These are phyloP conservation scores for Dictyostelium brefeldianum DNA, from an alignment of 78 protist genomes.

Conservation along the genomic window DNA sequence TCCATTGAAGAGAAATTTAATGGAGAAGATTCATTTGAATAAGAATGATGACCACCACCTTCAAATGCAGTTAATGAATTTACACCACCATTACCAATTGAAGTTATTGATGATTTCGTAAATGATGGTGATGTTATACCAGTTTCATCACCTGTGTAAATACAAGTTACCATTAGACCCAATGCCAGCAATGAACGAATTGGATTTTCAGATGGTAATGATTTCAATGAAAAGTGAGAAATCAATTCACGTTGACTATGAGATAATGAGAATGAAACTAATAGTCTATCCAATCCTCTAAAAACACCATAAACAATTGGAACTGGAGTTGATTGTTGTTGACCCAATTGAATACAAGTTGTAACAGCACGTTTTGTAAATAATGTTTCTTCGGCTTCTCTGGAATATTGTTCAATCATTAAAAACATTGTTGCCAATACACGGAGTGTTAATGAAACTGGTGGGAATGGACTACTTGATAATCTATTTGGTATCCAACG, in stretches of 20 bases:
- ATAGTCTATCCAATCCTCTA: constrained; percentile 65
- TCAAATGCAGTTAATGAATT: constrained; percentile 39
- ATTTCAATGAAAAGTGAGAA: constrained; percentile 65
- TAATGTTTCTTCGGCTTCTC: constrained; percentile 66
- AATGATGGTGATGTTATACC: constrained; percentile 20
- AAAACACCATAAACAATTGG: constrained; percentile 77
- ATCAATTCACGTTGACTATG: constrained; percentile 73
- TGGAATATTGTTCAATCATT: constrained; percentile 57
- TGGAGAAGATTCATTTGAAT: constrained; percentile 1
- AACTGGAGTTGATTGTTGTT: constrained; percentile 45
- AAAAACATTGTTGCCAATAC: constrained; percentile 68
- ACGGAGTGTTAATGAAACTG: constrained; percentile 44
- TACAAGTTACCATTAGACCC: constrained; percentile 71
- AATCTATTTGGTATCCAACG: constrained; percentile 62
- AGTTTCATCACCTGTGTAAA: constrained; percentile 77
- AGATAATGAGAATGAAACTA: constrained; percentile 46
- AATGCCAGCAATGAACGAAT: constrained; percentile 63
- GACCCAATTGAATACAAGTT: constrained; percentile 62
- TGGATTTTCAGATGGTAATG: constrained; percentile 69
- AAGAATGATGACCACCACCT: constrained; percentile 19
- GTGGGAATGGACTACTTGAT: constrained; percentile 51
- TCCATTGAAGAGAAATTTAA: background rate
- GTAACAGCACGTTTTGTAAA: constrained; percentile 69
- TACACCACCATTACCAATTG: background rate
- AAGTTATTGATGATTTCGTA: constrained; percentile 23